Evolutionary conservation across 2,329 filamentous ascomycete genomes (phyloP), one percentile per base, ranked within the genome.

Genomic region (Ceratocystis cacaofunesta): DNA sequence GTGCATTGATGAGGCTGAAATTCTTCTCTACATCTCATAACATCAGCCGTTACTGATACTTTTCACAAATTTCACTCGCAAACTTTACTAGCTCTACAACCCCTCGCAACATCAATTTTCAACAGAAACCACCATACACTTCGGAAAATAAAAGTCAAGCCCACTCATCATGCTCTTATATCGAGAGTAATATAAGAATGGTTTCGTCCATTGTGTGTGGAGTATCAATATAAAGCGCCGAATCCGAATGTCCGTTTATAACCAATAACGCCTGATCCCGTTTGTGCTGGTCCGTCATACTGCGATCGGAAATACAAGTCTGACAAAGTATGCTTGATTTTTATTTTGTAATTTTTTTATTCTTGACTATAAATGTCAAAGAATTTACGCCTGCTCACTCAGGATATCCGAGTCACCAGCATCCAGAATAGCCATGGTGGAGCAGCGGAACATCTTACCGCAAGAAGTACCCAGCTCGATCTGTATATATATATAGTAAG

Each of bases 361-460:
- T 28, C 48, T 61, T 55, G 58, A 64, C 65, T 66, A 63, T 28
- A 52, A 30, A 46, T 30, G 62, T 63, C 52, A 19, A 65, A 41
- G 58, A 63, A 65, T 67, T 67, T 67, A 67, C 62, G 58, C 66
- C 77, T 86, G 85, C 78, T 90, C 86, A 79, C 82, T 87, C 73
- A 99, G 85, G 79, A 99, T 99, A 80, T 99, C 94, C 72, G 90
- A 96, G 86, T 97, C 89, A 86, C 92, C 94, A 77, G 92, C 91
- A 80, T 99, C 94, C 72, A 97, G 82, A 76, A 97, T 88, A 73
- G 92, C 87, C 89, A 99, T 95, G 79, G 92, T 96, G 72, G 90
- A 92, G 86, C 90, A 95, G 73, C 91, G 86, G 88, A 95, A 99
- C 76, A 99, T 88, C 84, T 97, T 97, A 84, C 94, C 94, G 82